Evolutionary conservation across 345 rosid genomes (phyloP), one percentile per base, ranked within the genome.

Genomic region (Arabidopsis suecica): DNA sequence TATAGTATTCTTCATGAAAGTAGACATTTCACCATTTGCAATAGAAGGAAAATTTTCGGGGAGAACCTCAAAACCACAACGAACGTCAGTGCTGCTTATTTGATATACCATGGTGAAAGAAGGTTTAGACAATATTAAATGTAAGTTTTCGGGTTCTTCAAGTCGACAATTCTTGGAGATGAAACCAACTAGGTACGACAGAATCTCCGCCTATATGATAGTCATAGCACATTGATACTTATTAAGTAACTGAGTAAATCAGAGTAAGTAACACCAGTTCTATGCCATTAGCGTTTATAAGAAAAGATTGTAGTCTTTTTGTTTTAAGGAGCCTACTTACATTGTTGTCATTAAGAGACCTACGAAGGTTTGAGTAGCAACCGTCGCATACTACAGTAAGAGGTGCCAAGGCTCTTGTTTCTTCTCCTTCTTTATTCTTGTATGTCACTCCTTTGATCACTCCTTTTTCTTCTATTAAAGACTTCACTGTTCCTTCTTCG

Each of bases 361-460:
- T 81, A 14, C 81, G 84, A 47, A 86, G 79, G 45, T 82, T 84
- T 2, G 87, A 84, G 58, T 80, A 77, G 76, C 84, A 82, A 51
- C 89, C 89, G 28, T 86, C 87, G 23, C 87, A 86, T 5, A 86
- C 87, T 7, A 86, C 81, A 2, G 87, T 84, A 38, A 86, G 87
- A 68, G 89, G 84, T 54, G 87, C 84, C 53, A 51, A 80, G 5
- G 82, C 78, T 14, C 38, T 59, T 40, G 60, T 68, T 66, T 78
- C 86, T 79, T 82, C 68, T 4, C 86, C 81, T 58, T 61, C 45
- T 1, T 49, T 63, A 36, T 70, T 80, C 55, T 81, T 86, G 78
- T 86, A 80, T 60, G 62, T 73, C n/a, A 86, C 84, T 44, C 87
- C 87, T 68, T 78, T 84, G 16, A 84, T 69, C 22, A 73, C 77